Base-by-base conservation (phyloP, 2,329 filamentous ascomycete species). In the Verticillium tricorpus region DNA sequence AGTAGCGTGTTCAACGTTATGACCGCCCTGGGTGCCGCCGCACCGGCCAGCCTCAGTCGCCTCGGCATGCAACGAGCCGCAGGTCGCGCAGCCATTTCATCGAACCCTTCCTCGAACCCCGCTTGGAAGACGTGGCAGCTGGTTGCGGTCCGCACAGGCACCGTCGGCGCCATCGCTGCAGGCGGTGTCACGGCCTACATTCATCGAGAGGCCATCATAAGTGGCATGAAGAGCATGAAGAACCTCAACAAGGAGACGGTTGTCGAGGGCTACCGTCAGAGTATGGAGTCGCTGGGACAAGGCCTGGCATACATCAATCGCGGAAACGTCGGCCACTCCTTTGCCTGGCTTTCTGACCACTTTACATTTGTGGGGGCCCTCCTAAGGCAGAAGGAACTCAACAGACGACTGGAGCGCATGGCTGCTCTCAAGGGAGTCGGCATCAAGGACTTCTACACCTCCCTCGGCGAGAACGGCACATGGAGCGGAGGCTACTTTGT, bases 361-460 rank as follows among this genome's bases (percentile, higher is more conserved):
- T 85, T 96, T 59, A 91, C 92, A 39, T 97, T 96, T 69, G 89
- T 96, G 1, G 91, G 92, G 0, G 89, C 90, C 56, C 81, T 97
- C 2, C 83, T 92, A 66, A 88, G 90, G 60, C 86, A 87, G 17
- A 86, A 89, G 37, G 90, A 95, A 68, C 77, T 96, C 64, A 85
- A 83, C 61, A 82, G 84, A 54, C 83, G 93, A 17, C 78, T 96
- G 2, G 83, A 85, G 62, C 80, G 85, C 60, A 78, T 93, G 58
- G 83, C 84, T 0, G 73, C 80, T 1, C 79, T 89, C 1, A 82
- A 85, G 55, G 85, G 84, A 0, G 79, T 96, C 1, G 89, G 89
- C 0, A 87, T 92, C 67, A 83, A 85, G 19, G 89, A 94, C 69
- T 85, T 93, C 62, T 95, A 93, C 73, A 90, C 86, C 1, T 89